A percentile compares a stretch with the other conserved stretches of the same genome.
phyloP scores from a whole-genome alignment of 768 basidiomycete species.

The Tricholoma sp. region DNA sequence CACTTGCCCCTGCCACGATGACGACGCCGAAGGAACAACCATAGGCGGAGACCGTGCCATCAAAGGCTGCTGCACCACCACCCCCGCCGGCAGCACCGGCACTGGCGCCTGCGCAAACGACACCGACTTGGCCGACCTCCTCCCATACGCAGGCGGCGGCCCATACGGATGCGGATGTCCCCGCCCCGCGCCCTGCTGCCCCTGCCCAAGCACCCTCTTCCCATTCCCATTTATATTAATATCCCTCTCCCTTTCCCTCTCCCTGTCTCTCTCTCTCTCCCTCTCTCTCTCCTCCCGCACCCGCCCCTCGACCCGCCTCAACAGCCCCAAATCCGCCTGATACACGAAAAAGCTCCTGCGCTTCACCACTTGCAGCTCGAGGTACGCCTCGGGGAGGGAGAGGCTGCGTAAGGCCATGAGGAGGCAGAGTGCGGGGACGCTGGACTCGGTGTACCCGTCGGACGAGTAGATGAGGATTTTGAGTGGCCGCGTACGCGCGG shows the following conservation, averaged over 20 bases:
- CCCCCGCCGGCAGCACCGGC: not conserved
- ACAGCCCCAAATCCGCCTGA: slow-evolving; percentile 66
- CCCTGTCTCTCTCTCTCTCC: slow-evolving; percentile 33
- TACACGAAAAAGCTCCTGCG: slow-evolving; percentile 91
- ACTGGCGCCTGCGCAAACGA: slow-evolving; percentile 35
- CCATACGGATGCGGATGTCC: not conserved
- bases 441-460: slow-evolving; percentile 92
- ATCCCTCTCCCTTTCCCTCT: slow-evolving; percentile 33
- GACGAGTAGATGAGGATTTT: slow-evolving; percentile 79
- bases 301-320: slow-evolving; percentile 63
- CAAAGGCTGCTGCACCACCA: not conserved
- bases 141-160: slow-evolving; percentile 19
- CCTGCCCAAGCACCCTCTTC: slow-evolving; percentile 14
- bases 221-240: slow-evolving; percentile 27
- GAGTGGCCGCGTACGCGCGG: slow-evolving; percentile 50
- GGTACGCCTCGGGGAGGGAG: slow-evolving; percentile 83
- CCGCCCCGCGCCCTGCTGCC: not conserved
- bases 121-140: slow-evolving; percentile 47
- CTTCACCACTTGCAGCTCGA: slow-evolving; percentile 81
- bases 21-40: slow-evolving; percentile 21
- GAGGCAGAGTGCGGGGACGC: slow-evolving; percentile 79
- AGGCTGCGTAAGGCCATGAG: slow-evolving; percentile 73
- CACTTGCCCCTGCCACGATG: too few species aligned
- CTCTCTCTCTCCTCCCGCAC: slow-evolving; percentile 37
- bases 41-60: slow-evolving; percentile 13